These are phyloP conservation scores for Tulasnella sp. DNA, from an alignment of 768 basidiomycete genomes.

Conservation along the genomic window DNA sequence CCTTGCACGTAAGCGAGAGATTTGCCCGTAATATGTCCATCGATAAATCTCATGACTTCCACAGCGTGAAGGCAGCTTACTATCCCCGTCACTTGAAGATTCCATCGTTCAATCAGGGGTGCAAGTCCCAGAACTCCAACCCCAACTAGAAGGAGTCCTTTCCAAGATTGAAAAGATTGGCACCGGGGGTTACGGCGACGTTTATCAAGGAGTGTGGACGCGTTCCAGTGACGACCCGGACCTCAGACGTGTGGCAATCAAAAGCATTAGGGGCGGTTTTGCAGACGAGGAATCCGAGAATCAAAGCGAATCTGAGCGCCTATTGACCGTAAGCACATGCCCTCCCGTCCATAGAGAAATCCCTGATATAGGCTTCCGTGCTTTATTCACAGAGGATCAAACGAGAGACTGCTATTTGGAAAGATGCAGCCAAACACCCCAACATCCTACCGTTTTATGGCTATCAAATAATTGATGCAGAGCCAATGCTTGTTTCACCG, in stretches of 20 bases:
- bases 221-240: neutral
- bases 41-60: too few species aligned
- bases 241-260: neutral
- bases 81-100: neutral
- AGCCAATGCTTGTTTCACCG: neutral
- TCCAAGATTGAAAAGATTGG: constrained; percentile 9
- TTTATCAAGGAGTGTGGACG: neutral
- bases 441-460: constrained; percentile 12
- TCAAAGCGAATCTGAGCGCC: neutral
- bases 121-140: neutral
- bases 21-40: too few species aligned
- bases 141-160: neutral
- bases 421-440: neutral
- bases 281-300: neutral
- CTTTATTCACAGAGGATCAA: neutral
- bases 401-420: constrained; percentile 4
- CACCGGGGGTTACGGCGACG: neutral
- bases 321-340: neutral
- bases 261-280: neutral
- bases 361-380: neutral
- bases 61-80: neutral
- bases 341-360: neutral
- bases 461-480: neutral
- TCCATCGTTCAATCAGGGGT: neutral
- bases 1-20: too few species aligned